A percentile compares a stretch with the other conserved stretches of the same genome.
Evolutionary conservation across 1,284 basidiomycete genomes (phyloP).

Genomic region (Fomitopsis palustris): DNA sequence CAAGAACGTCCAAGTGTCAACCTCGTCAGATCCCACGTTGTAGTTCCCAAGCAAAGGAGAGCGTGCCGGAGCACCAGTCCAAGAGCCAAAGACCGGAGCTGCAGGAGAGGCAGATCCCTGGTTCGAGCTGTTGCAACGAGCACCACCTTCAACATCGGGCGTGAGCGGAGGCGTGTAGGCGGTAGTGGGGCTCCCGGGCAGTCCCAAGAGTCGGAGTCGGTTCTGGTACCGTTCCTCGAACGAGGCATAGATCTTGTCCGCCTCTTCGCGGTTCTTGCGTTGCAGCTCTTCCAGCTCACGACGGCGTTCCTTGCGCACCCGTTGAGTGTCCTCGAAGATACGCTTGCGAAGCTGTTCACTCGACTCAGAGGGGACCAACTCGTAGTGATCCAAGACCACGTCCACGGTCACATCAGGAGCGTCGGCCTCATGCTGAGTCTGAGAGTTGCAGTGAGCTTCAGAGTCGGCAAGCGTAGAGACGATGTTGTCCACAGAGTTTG

Average conservation of each 20-base stretch:
- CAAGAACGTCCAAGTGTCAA: background rate
- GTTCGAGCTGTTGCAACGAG: background rate
- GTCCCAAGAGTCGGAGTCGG: background rate
- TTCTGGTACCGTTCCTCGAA: background rate
- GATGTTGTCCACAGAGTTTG: background rate
- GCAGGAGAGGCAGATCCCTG: background rate
- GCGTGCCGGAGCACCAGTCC: background rate
- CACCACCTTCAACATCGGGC: background rate
- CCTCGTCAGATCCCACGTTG: background rate
- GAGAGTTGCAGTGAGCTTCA: background rate
- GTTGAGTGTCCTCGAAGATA: background rate
- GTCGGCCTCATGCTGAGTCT: background rate
- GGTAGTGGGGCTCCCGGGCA: background rate
- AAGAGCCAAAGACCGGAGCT: background rate
- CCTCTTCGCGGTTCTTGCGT: background rate
- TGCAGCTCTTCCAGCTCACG: background rate
- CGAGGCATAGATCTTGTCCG: background rate
- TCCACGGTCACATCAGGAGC: no score
- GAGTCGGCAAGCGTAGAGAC: background rate
- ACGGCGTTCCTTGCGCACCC: background rate
- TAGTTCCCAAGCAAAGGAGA: background rate
- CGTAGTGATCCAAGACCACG: no score
- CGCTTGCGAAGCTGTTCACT: background rate
- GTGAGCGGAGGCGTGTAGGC: background rate
- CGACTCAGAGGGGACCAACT: background rate